phyloP scores from a whole-genome alignment of 2,329 filamentous ascomycete species.

The Neophaeococcomyces mojaviensis region DNA sequence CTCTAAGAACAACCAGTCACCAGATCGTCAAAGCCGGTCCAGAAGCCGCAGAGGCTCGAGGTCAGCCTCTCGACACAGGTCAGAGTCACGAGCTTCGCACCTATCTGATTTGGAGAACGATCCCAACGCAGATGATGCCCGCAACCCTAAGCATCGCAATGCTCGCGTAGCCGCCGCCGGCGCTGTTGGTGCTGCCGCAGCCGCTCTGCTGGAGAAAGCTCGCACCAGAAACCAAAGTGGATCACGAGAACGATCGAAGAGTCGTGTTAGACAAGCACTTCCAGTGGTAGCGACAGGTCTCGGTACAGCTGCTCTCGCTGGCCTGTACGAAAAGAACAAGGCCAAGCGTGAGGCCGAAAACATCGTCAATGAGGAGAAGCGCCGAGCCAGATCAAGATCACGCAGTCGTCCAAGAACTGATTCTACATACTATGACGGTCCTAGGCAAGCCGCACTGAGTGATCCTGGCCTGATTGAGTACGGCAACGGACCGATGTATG shows the following conservation, averaged over 20 bases:
- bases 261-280: conserved; percentile 48
- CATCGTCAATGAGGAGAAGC: conserved; percentile 25
- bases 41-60: conserved; percentile 18
- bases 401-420: conserved; percentile 34
- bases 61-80: background rate
- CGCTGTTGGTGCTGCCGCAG: conserved; percentile 54
- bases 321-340: conserved; percentile 57
- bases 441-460: conserved; percentile 38
- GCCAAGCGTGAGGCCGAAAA: conserved; percentile 44
- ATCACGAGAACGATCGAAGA: conserved; percentile 45
- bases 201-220: conserved; percentile 51
- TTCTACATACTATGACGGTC: conserved; percentile 32
- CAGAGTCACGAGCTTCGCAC: conserved; percentile 10
- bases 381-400: conserved; percentile 38
- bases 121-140: conserved; percentile 26
- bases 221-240: conserved; percentile 52
- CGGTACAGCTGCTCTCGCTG: conserved; percentile 53
- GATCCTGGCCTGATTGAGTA: conserved; percentile 55
- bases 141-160: conserved; percentile 44
- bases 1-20: conserved; percentile 43
- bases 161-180: conserved; percentile 55
- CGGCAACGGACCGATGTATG: conserved; percentile 54
- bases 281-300: conserved; percentile 56
- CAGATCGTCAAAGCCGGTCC: conserved; percentile 32
- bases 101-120: conserved; percentile 19